Conservation (phyloP, 257 asterid genomes). For the Solanum appendiculatum region DNA sequence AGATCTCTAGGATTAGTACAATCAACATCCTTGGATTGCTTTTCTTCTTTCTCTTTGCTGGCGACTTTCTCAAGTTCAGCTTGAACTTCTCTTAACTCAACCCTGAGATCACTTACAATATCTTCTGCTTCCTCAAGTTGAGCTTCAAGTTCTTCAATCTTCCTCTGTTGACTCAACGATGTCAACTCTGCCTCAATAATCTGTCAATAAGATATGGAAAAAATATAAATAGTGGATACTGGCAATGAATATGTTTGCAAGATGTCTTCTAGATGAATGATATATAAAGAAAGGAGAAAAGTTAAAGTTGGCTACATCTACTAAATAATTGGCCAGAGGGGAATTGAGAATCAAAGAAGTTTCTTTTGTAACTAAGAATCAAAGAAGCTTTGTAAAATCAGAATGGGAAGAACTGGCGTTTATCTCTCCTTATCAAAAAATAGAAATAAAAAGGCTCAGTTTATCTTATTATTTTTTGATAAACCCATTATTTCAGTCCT, state of each 20-base stretch:
- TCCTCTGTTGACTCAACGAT: constrained; percentile 48
- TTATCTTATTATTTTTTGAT: not conserved
- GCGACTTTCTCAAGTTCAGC: constrained; percentile 36
- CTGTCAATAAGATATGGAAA: constrained; percentile 23
- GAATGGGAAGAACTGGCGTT: not conserved
- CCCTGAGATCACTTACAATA: constrained; percentile 75
- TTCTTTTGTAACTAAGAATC: not conserved
- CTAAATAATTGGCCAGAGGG: not conserved
- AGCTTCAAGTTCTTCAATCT: constrained; percentile 79
- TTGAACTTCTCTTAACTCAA: constrained; percentile 47
- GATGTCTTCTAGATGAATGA: not conserved
- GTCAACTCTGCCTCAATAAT: constrained; percentile 42
- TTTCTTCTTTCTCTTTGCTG: not conserved
- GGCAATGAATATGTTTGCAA: not conserved
- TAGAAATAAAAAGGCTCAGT: not conserved
- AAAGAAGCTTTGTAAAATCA: not conserved
- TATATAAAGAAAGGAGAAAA: not conserved
- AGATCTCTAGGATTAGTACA: constrained; percentile 11
- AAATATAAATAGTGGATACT: not conserved
- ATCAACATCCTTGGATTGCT: not conserved
- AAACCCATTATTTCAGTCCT: not conserved
- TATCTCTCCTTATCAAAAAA: not conserved
- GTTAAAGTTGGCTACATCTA: not conserved
- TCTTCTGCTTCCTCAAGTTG: constrained; percentile 95
- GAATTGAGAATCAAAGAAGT: not conserved